A percentile compares a stretch with the other conserved stretches of the same genome.
Conservation (phyloP, 805 yeast species). For the Suhomyces sp. region DNA sequence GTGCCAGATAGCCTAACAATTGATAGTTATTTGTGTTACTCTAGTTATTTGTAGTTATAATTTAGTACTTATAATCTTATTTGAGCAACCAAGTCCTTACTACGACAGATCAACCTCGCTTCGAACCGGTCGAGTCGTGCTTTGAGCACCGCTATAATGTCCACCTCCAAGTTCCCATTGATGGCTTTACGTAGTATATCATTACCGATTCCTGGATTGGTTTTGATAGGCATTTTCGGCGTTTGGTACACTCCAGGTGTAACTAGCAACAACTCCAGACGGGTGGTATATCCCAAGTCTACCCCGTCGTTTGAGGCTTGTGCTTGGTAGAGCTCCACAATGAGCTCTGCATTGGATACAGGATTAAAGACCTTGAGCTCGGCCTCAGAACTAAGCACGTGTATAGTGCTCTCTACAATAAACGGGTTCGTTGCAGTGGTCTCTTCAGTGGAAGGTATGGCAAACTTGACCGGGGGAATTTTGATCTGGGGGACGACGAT, state of each 20-base stretch:
- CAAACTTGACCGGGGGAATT: slow-evolving; percentile 25
- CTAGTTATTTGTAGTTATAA: neutral
- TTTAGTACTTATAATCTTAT: slow-evolving; percentile 1
- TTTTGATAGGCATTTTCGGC: slow-evolving; percentile 48
- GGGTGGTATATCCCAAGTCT: slow-evolving; percentile 43
- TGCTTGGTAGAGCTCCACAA: slow-evolving; percentile 42
- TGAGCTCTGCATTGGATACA: slow-evolving; percentile 42
- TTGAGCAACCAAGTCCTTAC: slow-evolving; percentile 33
- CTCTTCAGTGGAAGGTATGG: neutral
- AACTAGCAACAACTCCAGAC: slow-evolving; percentile 38
- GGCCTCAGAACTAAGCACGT: slow-evolving; percentile 51
- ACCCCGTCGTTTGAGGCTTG: slow-evolving; percentile 48
- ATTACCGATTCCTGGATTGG: slow-evolving; percentile 45
- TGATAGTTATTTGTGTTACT: neutral
- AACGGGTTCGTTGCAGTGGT: slow-evolving; percentile 29
- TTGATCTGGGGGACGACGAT: slow-evolving; percentile 20
- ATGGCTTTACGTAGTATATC: slow-evolving; percentile 49
- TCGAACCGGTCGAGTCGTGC: slow-evolving; percentile 39
- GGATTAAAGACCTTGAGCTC: slow-evolving; percentile 58
- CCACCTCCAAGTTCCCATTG: slow-evolving; percentile 48
- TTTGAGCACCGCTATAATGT: slow-evolving; percentile 43
- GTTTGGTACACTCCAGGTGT: slow-evolving; percentile 54
- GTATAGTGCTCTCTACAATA: slow-evolving; percentile 49
- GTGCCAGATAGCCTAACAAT: too few species aligned
- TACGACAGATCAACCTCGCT: slow-evolving; percentile 44